Evolutionary conservation across 148 eudicot genomes (phyloP), one percentile per base, ranked within the genome.

Genomic region (Chenopodium album): DNA sequence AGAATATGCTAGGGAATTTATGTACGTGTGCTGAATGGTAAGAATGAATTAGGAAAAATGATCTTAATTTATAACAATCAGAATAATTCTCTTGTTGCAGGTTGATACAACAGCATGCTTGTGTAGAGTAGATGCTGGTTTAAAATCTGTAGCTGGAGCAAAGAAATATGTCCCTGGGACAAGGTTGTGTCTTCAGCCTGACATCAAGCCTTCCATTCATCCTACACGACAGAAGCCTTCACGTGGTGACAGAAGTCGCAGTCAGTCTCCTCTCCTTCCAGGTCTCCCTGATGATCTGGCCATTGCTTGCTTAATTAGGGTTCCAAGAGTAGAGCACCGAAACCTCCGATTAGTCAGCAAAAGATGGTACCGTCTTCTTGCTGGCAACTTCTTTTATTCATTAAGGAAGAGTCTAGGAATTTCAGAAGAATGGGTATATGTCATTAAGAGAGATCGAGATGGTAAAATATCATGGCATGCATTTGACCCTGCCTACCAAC

Each of bases 261-360:
- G 73, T 81, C 94, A 89, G 79, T 85, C 94, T 73, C 98, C 96
- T 80, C 90, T 94, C 54, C 86, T 94, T 77, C 97, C 98, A 0
- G 97, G 95, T 76, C 93, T 94, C 54, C 98, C 98, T 1, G 97
- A 93, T 80, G 98, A 94, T 83, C 92, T 94, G 31, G 98, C 98
- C 75, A 93, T 94, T 46, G 97, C 98, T 78, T 94, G 98, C 90
- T 83, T 94, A 77, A 92, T 93, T 69, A 89, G 97, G 68, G 98
- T 94, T 73, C 97, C 97, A 32, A 81, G 98, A 80, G 67, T 86
- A 41, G 95, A 93, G 74, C 97, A 94, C 77, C 75, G 88, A 70
- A 93, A 89, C 81, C 98, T 94, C 28, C 92, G 97, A 17, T 85
- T 92, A 64, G 97, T 93, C 70, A 89, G 95, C 93, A 94, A 92